Evolutionary conservation across 768 basidiomycete genomes (phyloP).

Genomic region (Gautieria morchelliformis): DNA sequence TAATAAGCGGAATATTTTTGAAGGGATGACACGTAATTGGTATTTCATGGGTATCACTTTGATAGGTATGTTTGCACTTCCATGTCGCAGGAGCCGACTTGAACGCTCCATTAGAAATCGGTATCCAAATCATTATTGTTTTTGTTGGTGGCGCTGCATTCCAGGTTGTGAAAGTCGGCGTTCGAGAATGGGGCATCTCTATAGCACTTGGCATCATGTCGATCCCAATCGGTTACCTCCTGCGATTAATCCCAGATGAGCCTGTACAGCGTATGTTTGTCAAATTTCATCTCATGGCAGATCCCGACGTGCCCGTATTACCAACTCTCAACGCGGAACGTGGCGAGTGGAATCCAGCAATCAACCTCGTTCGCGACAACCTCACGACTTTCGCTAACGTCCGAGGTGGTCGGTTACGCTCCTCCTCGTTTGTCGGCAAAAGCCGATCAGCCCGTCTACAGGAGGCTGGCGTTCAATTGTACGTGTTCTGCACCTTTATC

Average conservation of each 20-base stretch:
- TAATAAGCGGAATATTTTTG: constrained; percentile 78
- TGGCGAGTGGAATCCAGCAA: constrained; percentile 68
- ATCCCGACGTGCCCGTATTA: constrained; percentile 43
- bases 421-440: constrained; percentile 78
- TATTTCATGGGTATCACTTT: constrained; percentile 81
- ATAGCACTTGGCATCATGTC: constrained; percentile 80
- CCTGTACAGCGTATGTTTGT: constrained; percentile 63
- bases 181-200: constrained; percentile 89
- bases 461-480: constrained; percentile 28
- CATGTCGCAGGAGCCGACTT: background rate
- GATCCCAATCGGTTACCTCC: constrained; percentile 75
- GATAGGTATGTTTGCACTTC: constrained; percentile 49
- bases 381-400: constrained; percentile 72
- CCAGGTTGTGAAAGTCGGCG: constrained; percentile 69
- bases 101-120: constrained; percentile 52
- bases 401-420: constrained; percentile 81
- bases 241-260: constrained; percentile 72
- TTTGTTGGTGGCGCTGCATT: constrained; percentile 90
- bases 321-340: constrained; percentile 54
- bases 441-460: constrained; percentile 51
- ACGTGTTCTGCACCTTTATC: constrained; percentile 13
- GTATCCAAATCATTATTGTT: constrained; percentile 78
- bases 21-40: constrained; percentile 66
- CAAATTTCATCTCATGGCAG: constrained; percentile 47
- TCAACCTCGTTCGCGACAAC: constrained; percentile 79